Base-by-base conservation (phyloP, 768 basidiomycete species). In the Suillus clintonianus region DNA sequence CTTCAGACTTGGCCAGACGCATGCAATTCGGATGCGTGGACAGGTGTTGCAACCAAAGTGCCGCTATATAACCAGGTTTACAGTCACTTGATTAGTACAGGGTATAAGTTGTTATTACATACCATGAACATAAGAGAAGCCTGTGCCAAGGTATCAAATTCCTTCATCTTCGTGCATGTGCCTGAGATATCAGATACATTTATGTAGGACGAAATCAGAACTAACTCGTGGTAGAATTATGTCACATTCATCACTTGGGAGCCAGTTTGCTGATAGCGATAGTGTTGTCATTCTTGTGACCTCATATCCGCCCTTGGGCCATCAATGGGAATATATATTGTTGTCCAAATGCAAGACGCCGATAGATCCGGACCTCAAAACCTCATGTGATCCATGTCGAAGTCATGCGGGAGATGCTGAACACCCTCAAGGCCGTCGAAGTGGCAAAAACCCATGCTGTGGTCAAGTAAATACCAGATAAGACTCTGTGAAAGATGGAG, bases 101-200 rank as follows among this genome's bases (percentile, higher is more conserved):
- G 27, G 4, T 27, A 27, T 27, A 27, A 2, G 27, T 27, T 27
- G 27, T 27, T 27, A 27, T 17, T 27, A 69, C 86, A 61, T 67
- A 92, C 92, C 92, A 62, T 94, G 85, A 42, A 98, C 85, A 69
- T 98, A 96, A 72, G 97, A 97, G 82, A 88, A 99, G 0, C 94
- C 95, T 42, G 86, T 87, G 19, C 96, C 96, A 68, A 96, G 87
- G 70, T 92, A 98, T 9, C 95, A 83, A 70, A 96, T 97, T 77
- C 97, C 95, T 71, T 98, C 95, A 69, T 97, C 95, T 75, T 97
- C 94, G 69, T 97, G 96, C 81, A 98, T 85, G 70, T 97, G 94
- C 70, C 92, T 93, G 67, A 34, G 0, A 32, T 24, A 9, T n/a
- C 22, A n/a, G 42, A 7, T 17, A 10, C 8, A 34, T 34, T 34